These are phyloP conservation scores for Carex parvula DNA, from an alignment of 176 grass and related monocot genomes.

Conservation along the genomic window DNA sequence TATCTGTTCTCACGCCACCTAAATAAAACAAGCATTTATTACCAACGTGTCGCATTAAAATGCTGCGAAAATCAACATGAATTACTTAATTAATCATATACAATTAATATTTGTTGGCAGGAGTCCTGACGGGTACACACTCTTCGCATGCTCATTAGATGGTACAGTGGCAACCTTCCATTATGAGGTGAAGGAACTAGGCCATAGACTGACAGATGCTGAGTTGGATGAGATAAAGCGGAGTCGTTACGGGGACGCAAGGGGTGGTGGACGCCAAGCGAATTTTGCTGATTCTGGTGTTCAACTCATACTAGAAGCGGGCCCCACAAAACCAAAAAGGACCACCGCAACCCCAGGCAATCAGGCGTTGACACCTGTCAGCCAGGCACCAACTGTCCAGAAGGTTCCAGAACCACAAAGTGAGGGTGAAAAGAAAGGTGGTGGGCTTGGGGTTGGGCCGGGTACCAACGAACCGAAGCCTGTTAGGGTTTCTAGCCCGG, in stretches of 20 bases:
- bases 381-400: slow-evolving; percentile 19
- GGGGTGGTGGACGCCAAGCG: slow-evolving; percentile 73
- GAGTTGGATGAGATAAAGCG: slow-evolving; percentile 92
- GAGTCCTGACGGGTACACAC: slow-evolving; percentile 97
- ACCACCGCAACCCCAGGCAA: slow-evolving; percentile 44
- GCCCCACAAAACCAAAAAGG: slow-evolving; percentile 74
- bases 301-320: slow-evolving; percentile 81
- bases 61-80: background rate
- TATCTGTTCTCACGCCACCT: background rate
- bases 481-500: slow-evolving; percentile 59
- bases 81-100: background rate
- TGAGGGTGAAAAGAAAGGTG: slow-evolving; percentile 52
- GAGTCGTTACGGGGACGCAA: slow-evolving; percentile 93
- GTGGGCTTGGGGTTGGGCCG: slow-evolving; percentile 7
- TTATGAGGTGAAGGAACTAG: slow-evolving; percentile 95
- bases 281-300: slow-evolving; percentile 86
- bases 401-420: slow-evolving; percentile 56
- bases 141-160: slow-evolving; percentile 95
- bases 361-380: slow-evolving; percentile 32
- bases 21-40: background rate
- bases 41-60: background rate
- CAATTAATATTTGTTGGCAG: slow-evolving; percentile 38
- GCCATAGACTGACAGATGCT: slow-evolving; percentile 72
- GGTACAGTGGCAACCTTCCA: slow-evolving; percentile 83
- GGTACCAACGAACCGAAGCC: slow-evolving; percentile 53